Percentiles rank a stretch among this genome's conserved stretches.
These are phyloP conservation scores for Neopestalotiopsis sp. DNA, from an alignment of 2,329 filamentous ascomycete species.

Conservation along the genomic window DNA sequence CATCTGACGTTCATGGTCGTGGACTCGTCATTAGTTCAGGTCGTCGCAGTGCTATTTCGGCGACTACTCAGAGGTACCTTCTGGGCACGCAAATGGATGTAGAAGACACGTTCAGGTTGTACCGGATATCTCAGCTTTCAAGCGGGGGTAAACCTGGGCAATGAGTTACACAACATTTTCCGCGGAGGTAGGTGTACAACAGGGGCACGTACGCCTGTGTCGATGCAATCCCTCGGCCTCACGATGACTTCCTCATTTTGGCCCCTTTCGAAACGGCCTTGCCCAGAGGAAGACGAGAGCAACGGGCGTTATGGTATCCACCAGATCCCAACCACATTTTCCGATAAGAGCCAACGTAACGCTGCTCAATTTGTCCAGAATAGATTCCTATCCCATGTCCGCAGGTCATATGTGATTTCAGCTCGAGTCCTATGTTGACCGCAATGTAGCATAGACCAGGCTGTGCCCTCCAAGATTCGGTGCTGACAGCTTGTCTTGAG, in stretches of 20 bases:
- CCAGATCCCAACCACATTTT: not conserved
- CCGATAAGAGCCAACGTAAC: not conserved
- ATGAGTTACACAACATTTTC: conserved; percentile 10
- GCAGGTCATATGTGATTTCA: not conserved
- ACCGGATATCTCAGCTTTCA: conserved; percentile 14
- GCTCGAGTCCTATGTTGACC: not conserved
- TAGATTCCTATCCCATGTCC: not conserved
- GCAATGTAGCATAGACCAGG: not conserved
- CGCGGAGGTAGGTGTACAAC: not conserved
- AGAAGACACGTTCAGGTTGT: not conserved
- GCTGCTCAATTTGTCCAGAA: not conserved
- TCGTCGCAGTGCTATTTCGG: not conserved
- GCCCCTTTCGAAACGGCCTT: not conserved
- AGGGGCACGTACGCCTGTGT: not conserved
- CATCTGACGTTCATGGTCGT: not conserved
- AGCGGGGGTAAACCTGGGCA: not conserved
- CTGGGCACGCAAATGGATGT: not conserved
- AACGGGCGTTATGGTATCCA: not conserved
- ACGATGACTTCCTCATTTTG: not conserved
- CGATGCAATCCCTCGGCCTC: not conserved
- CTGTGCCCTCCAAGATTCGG: not conserved
- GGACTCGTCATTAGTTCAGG: not conserved
- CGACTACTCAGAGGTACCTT: not conserved
- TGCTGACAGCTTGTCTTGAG: not conserved
- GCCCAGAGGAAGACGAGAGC: not conserved